These are phyloP conservation scores for Cardamine resedifolia DNA, from an alignment of 345 rosid genomes.

Conservation along the genomic window DNA sequence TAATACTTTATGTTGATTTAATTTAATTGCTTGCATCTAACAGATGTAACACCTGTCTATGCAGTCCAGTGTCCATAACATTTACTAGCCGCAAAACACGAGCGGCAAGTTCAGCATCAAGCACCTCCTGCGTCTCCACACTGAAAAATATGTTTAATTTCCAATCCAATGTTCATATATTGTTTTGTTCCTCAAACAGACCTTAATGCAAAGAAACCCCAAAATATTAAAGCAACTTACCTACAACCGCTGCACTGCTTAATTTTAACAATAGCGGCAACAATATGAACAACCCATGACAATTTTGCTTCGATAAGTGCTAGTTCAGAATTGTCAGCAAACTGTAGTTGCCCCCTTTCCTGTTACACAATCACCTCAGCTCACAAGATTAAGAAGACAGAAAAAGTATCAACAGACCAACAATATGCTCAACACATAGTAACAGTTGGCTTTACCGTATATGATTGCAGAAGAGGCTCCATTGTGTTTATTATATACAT, in stretches of 20 bases:
- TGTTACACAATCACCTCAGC: slow-evolving; percentile 42
- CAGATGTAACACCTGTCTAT: slow-evolving; percentile 62
- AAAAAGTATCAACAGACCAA: not conserved
- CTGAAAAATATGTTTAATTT: slow-evolving; percentile 49
- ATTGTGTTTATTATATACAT: slow-evolving; percentile 72
- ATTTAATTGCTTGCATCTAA: not conserved
- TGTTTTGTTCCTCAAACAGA: slow-evolving; percentile 25
- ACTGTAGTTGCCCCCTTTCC: slow-evolving; percentile 76
- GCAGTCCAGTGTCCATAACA: slow-evolving; percentile 90
- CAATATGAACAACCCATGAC: slow-evolving; percentile 94
- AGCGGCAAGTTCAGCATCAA: slow-evolving; percentile 99
- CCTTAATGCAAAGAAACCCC: slow-evolving; percentile 18
- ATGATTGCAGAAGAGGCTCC: slow-evolving; percentile 94
- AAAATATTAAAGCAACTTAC: slow-evolving; percentile 41
- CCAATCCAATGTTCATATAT: slow-evolving; percentile 11
- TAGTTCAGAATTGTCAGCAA: slow-evolving; percentile 68
- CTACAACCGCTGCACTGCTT: slow-evolving; percentile 91
- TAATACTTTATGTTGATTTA: not conserved
- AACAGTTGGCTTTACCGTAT: slow-evolving; percentile 61
- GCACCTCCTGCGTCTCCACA: slow-evolving; percentile 88
- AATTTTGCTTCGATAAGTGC: slow-evolving; percentile 89
- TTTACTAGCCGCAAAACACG: slow-evolving; percentile 90
- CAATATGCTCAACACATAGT: slow-evolving; percentile 19
- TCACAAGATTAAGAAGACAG: slow-evolving; percentile 5
- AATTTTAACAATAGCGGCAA: slow-evolving; percentile 88